Percentiles rank a stretch among this genome's conserved stretches.
Conservation (phyloP, 2,329 filamentous ascomycete genomes). For the Penicillium sp. region DNA sequence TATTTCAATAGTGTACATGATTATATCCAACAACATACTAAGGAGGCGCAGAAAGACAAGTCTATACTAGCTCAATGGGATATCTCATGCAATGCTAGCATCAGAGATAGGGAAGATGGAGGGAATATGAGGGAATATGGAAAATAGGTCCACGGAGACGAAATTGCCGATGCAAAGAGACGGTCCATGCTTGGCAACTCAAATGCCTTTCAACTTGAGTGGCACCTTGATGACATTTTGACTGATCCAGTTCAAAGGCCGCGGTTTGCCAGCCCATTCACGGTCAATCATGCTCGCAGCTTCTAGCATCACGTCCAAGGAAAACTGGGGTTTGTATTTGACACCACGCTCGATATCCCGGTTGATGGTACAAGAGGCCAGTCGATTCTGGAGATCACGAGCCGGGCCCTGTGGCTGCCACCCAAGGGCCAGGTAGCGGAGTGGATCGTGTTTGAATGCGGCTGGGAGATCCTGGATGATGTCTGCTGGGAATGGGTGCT, state of each 20-base stretch:
- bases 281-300: conserved; percentile 33
- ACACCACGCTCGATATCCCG: conserved; percentile 28
- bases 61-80: conserved; percentile 10
- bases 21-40: conserved; percentile 16
- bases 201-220: conserved; percentile 4
- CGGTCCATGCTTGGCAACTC: neutral
- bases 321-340: conserved; percentile 19
- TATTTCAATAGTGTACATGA: conserved; percentile 14
- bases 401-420: conserved; percentile 15
- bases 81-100: conserved; percentile 20
- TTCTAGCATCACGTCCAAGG: conserved; percentile 34
- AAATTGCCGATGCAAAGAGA: neutral
- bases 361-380: conserved; percentile 26
- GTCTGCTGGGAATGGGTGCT: conserved; percentile 3
- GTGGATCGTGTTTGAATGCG: conserved; percentile 26
- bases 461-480: conserved; percentile 20
- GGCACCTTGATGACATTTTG: conserved; percentile 35
- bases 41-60: conserved; percentile 4
- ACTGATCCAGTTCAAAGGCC: conserved; percentile 28
- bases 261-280: conserved; percentile 27
- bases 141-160: neutral
- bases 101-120: conserved; percentile 7
- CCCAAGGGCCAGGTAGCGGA: conserved; percentile 21
- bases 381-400: conserved; percentile 24
- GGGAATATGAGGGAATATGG: neutral